Base-by-base conservation (phyloP, 352 stramenopile genomes). In the Phytophthora rubi region DNA sequence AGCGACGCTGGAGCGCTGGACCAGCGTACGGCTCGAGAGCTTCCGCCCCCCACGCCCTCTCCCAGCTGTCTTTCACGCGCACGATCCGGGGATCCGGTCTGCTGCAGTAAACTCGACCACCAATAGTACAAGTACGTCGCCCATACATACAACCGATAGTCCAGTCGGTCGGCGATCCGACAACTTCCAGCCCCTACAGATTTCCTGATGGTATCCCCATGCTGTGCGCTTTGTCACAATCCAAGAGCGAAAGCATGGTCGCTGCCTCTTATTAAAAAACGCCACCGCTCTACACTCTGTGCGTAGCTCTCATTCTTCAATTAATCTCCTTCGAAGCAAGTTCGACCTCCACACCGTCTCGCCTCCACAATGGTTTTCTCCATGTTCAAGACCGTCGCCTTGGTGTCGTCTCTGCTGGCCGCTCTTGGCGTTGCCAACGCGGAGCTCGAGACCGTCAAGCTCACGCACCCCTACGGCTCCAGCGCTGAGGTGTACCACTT, bases 401-500 rank as follows among this genome's bases (percentile, higher is more conserved):
- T 79, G 18, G 66, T 68, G 42, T 71, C 62, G 18, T 55, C 62
- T 28, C 15, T 75, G 42, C 47, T 75, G 33, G 62, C 58, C 6
- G 63, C 66, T 12, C 5, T 58, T 4, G 59, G n/a, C 16, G 32
- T 21, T 52, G 42, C 44, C 3, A 65, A 62, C 71, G 62, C 89
- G 65, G 18, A 84, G 82, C 51, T 81, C 73, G 51, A 83, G 73
- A 76, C 71, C 18, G 58, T 88, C 21, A 60, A 77, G 61, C 70
- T 90, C 62, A 75, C 53, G 53, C 82, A 90, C 66, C 59, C 73
- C 49, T 89, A 80, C 12, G 84, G 84, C 49, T 80, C 84, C 28
- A 82, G 73, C 68, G 70, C 70, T 8, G 59, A 79, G 37, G 65
- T 97, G 12, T 84, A 90, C 42, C 62, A 78, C 26, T 94, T 86